Base-by-base conservation (phyloP, 1,139 yeast species). In the Zygoascus meyerae region DNA sequence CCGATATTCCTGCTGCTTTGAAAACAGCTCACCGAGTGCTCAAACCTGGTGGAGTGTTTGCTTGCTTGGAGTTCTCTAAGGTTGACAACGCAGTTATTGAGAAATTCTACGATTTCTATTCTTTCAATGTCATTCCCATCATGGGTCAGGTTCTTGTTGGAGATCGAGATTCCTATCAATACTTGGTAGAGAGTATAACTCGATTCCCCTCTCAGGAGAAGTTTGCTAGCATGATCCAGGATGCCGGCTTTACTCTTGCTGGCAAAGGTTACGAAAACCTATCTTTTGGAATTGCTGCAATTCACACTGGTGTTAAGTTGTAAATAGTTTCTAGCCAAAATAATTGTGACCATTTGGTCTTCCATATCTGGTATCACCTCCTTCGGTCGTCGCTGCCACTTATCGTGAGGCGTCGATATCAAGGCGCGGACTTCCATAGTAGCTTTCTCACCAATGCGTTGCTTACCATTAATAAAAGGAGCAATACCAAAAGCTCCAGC, bases 21-120 rank as follows among this genome's bases (percentile, higher is more conserved):
- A 77, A 85, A 58, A 85, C 97, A 21, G 98, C 98, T 32, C 86
- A 90, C 71, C 78, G 99, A 59, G 95, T 90, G 29, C 77, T 92
- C 62, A 86, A 84, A 67, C 98, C 97, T n/a, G 98, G 99, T 61
- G 99, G 99, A 60, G 86, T 94, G 44, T 94, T 92, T 65, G 96
- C 96, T 34, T 90, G 97, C 67, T 75, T 92, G 52, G 99, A 92
- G 66, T 92, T 92, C 62, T 83, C 95, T 50, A 92, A 89, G 63
- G 97, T 94, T 50, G 85, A 86, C 49, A 85, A 87, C 64, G 81
- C 86, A 26, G 62, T 83, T 11, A 69, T 94, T 46, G 92, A 86
- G 62, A 72, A 79, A 50, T 70, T 81, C 30, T 92, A 92, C 71
- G 89, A 85, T 62, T 82, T 89, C 36, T 94, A 95, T 75, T 86